These are phyloP conservation scores for Farysia itapuensis DNA, from an alignment of 1,284 basidiomycete genomes.

Conservation along the genomic window DNA sequence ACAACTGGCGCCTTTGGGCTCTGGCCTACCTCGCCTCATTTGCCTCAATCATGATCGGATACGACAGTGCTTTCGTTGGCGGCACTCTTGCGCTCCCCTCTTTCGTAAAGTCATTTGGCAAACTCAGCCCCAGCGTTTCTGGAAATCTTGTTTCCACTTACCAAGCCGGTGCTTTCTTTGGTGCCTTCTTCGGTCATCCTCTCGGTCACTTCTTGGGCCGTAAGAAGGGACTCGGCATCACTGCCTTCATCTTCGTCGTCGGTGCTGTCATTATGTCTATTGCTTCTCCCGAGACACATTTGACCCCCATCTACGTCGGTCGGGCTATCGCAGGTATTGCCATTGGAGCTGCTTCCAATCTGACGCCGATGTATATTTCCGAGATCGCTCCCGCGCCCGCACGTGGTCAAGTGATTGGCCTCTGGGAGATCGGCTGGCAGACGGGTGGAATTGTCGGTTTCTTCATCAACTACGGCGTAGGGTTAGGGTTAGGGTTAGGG, in stretches of 20 bases:
- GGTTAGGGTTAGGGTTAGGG: too few relatives aligned
- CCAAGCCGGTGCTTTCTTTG: slow-evolving; percentile 61
- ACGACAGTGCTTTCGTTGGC: slow-evolving; percentile 65
- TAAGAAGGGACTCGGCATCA: slow-evolving; percentile 37
- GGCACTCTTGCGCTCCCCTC: slow-evolving; percentile 62
- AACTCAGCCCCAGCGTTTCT: slow-evolving; percentile 48
- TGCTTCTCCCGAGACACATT: slow-evolving; percentile 14
- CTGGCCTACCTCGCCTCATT: slow-evolving; percentile 62
- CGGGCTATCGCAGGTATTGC: slow-evolving; percentile 61
- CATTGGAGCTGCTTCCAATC: slow-evolving; percentile 58
- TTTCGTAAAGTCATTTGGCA: slow-evolving; percentile 63
- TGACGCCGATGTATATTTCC: slow-evolving; percentile 60
- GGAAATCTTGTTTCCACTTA: slow-evolving; percentile 65
- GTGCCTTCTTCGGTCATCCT: slow-evolving; percentile 33
- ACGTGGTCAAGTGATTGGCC: slow-evolving; percentile 64
- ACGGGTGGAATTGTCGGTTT: slow-evolving; percentile 61
- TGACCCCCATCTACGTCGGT: slow-evolving; percentile 56
- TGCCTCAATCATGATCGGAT: slow-evolving; percentile 63
- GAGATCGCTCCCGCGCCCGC: slow-evolving; percentile 62
- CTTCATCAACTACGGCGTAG: slow-evolving; percentile 62
- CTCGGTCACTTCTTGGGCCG: slow-evolving; percentile 26
- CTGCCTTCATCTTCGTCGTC: slow-evolving; percentile 45
- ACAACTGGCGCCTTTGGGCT: slow-evolving; percentile 64
- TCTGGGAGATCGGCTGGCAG: slow-evolving; percentile 64
- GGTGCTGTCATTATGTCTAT: slow-evolving; percentile 51